Conservation (phyloP, 179 eudicot genomes). For the Vitellaria paradoxa region DNA sequence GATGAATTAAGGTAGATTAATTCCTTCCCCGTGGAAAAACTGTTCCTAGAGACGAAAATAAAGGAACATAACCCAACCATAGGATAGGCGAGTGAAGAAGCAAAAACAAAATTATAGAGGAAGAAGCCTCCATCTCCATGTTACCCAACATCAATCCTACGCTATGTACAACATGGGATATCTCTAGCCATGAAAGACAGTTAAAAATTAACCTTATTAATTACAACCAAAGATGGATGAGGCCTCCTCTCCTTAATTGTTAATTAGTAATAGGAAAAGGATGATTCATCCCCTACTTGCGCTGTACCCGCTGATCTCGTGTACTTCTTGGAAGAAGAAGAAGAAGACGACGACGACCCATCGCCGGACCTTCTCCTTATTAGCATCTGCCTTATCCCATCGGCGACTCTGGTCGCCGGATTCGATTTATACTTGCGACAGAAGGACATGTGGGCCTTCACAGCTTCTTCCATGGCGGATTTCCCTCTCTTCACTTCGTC, state of each 20-base stretch:
- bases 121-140: not conserved
- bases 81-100: too few species aligned
- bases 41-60: too few species aligned
- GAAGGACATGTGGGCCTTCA: slow-evolving; percentile 75
- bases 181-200: not conserved
- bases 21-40: too few species aligned
- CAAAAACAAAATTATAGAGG: not conserved
- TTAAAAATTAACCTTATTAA: not conserved
- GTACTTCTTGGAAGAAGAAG: slow-evolving; percentile 28
- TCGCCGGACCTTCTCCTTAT: slow-evolving; percentile 55
- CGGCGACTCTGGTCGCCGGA: slow-evolving; percentile 75
- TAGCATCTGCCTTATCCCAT: slow-evolving; percentile 83
- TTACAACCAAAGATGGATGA: not conserved
- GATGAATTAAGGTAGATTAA: too few species aligned
- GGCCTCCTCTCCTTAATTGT: too few species aligned
- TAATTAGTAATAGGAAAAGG: slow-evolving; percentile 12
- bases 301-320: slow-evolving; percentile 43
- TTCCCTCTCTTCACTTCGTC: slow-evolving; percentile 51
- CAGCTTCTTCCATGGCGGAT: slow-evolving; percentile 52
- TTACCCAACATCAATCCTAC: not conserved
- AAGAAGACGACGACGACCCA: not conserved
- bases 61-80: too few species aligned
- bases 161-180: not conserved
- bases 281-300: slow-evolving; percentile 32
- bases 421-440: slow-evolving; percentile 64